These are phyloP conservation scores for Podaxis sp. DNA, from an alignment of 768 basidiomycete species.

Conservation along the genomic window DNA sequence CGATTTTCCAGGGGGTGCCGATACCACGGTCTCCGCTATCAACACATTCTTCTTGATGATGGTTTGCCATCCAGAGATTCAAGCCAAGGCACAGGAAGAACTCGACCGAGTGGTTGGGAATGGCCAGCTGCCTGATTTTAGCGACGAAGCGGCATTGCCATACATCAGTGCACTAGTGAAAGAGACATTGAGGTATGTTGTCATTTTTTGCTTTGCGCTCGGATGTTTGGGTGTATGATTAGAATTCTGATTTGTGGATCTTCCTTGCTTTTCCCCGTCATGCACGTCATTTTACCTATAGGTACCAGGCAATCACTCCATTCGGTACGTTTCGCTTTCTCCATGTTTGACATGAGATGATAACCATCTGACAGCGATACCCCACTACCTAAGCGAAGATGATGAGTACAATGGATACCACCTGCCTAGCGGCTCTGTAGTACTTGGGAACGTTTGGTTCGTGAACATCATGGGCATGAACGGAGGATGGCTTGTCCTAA, in stretches of 20 bases:
- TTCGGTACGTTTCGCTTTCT: constrained; percentile 12
- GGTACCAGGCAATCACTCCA: constrained; percentile 18
- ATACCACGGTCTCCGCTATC: constrained; percentile 19
- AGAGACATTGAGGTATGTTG: constrained; percentile 17
- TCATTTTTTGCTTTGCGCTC: neutral
- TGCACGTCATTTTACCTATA: neutral
- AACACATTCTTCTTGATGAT: constrained; percentile 18
- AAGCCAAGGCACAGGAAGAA: constrained; percentile 19
- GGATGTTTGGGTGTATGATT: neutral
- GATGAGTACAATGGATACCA: constrained; percentile 19
- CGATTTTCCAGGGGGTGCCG: constrained; percentile 15
- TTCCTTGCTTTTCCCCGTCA: neutral
- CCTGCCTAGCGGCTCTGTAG: constrained; percentile 16
- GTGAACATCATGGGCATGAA: neutral
- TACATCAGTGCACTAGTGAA: constrained; percentile 19
- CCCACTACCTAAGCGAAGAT: constrained; percentile 18
- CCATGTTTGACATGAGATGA: neutral
- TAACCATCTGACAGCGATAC: constrained; percentile 14
- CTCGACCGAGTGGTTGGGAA: constrained; percentile 21
- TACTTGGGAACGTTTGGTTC: constrained; percentile 18
- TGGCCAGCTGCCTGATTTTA: constrained; percentile 17
- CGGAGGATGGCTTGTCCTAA: neutral
- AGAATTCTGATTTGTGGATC: constrained; percentile 1
- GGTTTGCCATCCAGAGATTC: constrained; percentile 17
- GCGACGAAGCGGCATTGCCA: constrained; percentile 16